Evolutionary conservation across 805 yeast genomes (phyloP).

Genomic region (Clavispora carvajalis): DNA sequence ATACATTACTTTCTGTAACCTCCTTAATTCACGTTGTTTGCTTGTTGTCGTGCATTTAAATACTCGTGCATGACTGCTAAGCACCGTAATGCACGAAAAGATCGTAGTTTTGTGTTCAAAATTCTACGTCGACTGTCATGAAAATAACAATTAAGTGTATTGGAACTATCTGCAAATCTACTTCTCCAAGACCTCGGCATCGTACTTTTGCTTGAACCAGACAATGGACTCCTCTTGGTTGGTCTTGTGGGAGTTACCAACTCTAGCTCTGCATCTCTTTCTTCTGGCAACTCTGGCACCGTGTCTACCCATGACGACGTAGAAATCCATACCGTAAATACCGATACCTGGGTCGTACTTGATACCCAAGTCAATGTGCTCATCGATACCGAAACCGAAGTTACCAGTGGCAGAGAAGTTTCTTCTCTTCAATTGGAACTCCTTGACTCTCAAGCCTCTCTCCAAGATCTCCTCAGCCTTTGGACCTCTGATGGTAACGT

Average conservation of each 20-base stretch:
- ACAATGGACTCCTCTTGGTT: slow-evolving; percentile 88
- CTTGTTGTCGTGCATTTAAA: too few relatives aligned
- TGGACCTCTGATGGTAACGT: slow-evolving; percentile 99
- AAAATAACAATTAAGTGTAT: slow-evolving; percentile 1
- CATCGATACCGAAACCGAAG: slow-evolving; percentile 99
- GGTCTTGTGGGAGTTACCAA: slow-evolving; percentile 92
- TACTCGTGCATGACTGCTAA: too few relatives aligned
- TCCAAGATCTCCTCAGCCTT: slow-evolving; percentile 97
- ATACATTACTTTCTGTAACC: too few relatives aligned
- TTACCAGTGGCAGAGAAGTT: slow-evolving; percentile 99
- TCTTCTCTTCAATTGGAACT: slow-evolving; percentile 89
- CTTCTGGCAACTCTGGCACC: slow-evolving; percentile 98
- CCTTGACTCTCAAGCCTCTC: slow-evolving; percentile 99
- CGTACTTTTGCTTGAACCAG: slow-evolving; percentile 99
- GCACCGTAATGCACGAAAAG: too few relatives aligned
- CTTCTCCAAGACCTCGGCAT: slow-evolving; percentile 93
- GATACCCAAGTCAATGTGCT: slow-evolving; percentile 99
- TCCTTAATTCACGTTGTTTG: too few relatives aligned
- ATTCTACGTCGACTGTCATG: neutral
- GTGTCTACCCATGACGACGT: slow-evolving; percentile 98
- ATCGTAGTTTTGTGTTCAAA: too few relatives aligned
- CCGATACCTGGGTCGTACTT: slow-evolving; percentile 99
- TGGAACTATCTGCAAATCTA: slow-evolving; percentile 27
- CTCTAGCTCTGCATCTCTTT: slow-evolving; percentile 85
- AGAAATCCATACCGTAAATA: slow-evolving; percentile 99